These are phyloP conservation scores for Bretziella fagacearum DNA, from an alignment of 2,329 filamentous ascomycete species.

Conservation along the genomic window DNA sequence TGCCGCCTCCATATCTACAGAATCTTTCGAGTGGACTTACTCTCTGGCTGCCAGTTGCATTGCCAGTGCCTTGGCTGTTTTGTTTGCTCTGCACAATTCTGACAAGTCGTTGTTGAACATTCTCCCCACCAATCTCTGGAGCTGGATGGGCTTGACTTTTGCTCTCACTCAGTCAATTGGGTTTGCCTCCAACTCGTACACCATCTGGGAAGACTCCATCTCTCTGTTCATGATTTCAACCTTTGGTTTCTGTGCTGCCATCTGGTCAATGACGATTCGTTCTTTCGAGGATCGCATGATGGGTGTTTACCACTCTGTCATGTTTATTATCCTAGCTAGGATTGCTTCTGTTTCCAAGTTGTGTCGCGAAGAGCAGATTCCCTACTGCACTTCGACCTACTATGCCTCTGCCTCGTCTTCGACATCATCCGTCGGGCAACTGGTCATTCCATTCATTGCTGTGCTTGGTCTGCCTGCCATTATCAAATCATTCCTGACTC, in stretches of 20 bases:
- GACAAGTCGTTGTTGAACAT: conserved; percentile 33
- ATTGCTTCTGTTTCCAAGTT: conserved; percentile 76
- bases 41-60: conserved; percentile 26
- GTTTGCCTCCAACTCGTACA: conserved; percentile 95
- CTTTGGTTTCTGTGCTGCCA: conserved; percentile 59
- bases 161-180: conserved; percentile 78
- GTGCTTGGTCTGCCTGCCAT: conserved; percentile 55
- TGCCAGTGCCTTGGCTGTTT: conserved; percentile 27
- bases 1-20: conserved; percentile 19
- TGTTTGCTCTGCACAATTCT: conserved; percentile 26
- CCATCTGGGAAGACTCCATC: conserved; percentile 96
- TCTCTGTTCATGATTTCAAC: conserved; percentile 80
- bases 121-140: conserved; percentile 64
- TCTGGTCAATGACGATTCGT: conserved; percentile 59
- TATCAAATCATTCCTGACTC: conserved; percentile 61
- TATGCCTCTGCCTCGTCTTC: conserved; percentile 85
- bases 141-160: conserved; percentile 68
- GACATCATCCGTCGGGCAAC: conserved; percentile 81
- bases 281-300: conserved; percentile 51
- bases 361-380: conserved; percentile 97
- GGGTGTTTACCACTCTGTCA: conserved; percentile 66
- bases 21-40: conserved; percentile 22
- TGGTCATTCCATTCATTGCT: conserved; percentile 60
- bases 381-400: conserved; percentile 86
- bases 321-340: conserved; percentile 66